Evolutionary conservation across 495 filamentous ascomycete species (phyloP).

Genomic region (Venustampulla echinocandica): DNA sequence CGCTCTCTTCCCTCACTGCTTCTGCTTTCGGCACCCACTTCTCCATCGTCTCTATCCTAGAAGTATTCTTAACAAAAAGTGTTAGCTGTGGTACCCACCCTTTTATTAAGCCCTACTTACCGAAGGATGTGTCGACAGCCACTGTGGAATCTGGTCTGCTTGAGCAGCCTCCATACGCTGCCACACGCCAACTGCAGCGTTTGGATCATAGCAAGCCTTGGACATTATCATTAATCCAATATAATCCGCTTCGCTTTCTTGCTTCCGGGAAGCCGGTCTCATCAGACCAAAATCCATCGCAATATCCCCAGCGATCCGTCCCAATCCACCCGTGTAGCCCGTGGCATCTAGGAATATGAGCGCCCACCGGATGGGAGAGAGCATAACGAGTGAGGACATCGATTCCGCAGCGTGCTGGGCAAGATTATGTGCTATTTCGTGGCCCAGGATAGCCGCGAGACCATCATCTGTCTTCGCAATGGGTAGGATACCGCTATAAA

Average conservation of each 20-base stretch:
- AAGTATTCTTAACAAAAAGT: slow-evolving; percentile 41
- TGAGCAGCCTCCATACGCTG: slow-evolving; percentile 60
- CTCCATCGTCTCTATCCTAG: slow-evolving; percentile 60
- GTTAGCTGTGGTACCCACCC: slow-evolving; percentile 14
- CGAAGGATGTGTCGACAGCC: slow-evolving; percentile 80
- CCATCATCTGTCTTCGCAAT: slow-evolving; percentile 65
- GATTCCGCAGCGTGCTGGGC: slow-evolving; percentile 73
- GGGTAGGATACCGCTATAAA: slow-evolving; percentile 74
- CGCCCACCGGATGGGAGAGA: slow-evolving; percentile 43
- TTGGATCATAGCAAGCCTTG: slow-evolving; percentile 58
- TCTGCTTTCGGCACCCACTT: slow-evolving; percentile 56
- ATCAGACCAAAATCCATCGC: slow-evolving; percentile 55
- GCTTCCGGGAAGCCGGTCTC: slow-evolving; percentile 59
- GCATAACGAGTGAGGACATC: slow-evolving; percentile 54
- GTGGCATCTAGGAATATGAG: slow-evolving; percentile 52
- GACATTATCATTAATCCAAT: slow-evolving; percentile 71
- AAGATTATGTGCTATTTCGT: slow-evolving; percentile 91
- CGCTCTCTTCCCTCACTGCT: slow-evolving; percentile 42
- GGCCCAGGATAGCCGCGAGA: slow-evolving; percentile 76
- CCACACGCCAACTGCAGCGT: slow-evolving; percentile 68
- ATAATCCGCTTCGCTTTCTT: slow-evolving; percentile 68
- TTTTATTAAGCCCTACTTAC: slow-evolving; percentile 34
- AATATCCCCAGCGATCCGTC: slow-evolving; percentile 41
- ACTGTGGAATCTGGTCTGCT: slow-evolving; percentile 54
- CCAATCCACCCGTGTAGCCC: slow-evolving; percentile 59